Evolutionary conservation across 176 grass and related monocot species (phyloP), one percentile per base, ranked within the genome.

Genomic region (Thinopyrum elongatum): DNA sequence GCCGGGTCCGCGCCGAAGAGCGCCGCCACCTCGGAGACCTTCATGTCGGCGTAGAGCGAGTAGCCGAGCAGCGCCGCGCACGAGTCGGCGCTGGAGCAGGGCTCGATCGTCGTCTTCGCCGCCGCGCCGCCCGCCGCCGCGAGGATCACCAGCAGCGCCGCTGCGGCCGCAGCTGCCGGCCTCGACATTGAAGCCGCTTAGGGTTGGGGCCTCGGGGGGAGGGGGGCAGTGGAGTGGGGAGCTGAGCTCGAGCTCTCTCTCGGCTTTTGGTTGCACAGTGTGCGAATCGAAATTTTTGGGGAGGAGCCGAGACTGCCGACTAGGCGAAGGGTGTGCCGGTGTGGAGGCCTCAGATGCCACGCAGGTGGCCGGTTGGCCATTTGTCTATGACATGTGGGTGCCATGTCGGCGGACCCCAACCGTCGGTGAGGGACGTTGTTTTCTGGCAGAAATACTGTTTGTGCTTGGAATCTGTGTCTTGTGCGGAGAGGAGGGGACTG

Each of bases 21-120:
- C 27, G 89, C 82, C 36, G 89, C 87, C 67, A 98, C 93, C 88
- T 98, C 89, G 44, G 95, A 93, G 19, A 92, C 95, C 90, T 95
- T 98, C 75, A 98, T 88, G 87, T 98, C 93, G 60, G 89, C 83
- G 91, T 92, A 93, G 65, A 95, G 91, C 29, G 87, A 73, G 95
- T 98, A 98, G 80, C 95, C 93, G 51, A 95, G 77, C 46, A 98
- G 84, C 7, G 95, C 91, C 0, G 87, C 33, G 87, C 95, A 98
- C 10, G 93, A 35, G 85, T 93, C 91, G 15, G 91, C 86, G 68
- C 82, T 80, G 3, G 93, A 35, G 89, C 95, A 98, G 41, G 93
- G 91, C 83, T 98, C 93, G 83, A 98, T 93, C 69, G 93, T 98
- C 70, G 93, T 94, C 85, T 98, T 98, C 51, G 77, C 82, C 82